These are phyloP conservation scores for Entomortierella parvispora DNA, from an alignment of 192 early-diverging fungal species.

Conservation along the genomic window DNA sequence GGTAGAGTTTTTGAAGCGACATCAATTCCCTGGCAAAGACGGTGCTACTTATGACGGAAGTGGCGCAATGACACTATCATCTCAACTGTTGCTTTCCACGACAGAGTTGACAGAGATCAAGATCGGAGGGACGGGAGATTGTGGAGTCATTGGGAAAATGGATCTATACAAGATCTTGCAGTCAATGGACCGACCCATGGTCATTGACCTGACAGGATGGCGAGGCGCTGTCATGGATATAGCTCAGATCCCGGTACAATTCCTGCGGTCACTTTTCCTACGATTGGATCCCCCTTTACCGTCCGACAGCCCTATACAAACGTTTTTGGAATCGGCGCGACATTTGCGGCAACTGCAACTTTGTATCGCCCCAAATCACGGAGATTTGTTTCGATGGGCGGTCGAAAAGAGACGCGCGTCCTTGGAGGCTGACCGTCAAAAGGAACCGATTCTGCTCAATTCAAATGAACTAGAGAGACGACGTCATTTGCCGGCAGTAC, in stretches of 20 bases:
- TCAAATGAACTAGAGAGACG: too few relatives aligned
- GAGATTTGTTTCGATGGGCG: slow-evolving; percentile 9
- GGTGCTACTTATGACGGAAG: background rate
- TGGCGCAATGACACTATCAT: background rate
- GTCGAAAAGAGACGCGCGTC: background rate
- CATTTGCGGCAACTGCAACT: slow-evolving; percentile 10
- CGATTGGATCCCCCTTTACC: slow-evolving; percentile 10
- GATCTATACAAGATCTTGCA: slow-evolving; percentile 24
- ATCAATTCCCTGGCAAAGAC: background rate
- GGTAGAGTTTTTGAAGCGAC: slow-evolving; percentile 9
- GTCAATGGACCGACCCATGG: background rate
- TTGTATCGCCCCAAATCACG: slow-evolving; percentile 11
- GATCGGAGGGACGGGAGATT: slow-evolving; percentile 15
- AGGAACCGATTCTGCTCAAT: too few relatives aligned
- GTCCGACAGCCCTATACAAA: background rate
- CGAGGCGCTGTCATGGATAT: slow-evolving; percentile 16
- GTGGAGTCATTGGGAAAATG: slow-evolving; percentile 4
- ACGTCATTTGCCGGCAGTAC: too few relatives aligned
- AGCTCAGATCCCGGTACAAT: slow-evolving; percentile 4
- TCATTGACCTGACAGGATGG: slow-evolving; percentile 21
- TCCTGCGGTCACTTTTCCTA: background rate
- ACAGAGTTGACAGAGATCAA: slow-evolving; percentile 26
- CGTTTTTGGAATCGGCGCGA: background rate
- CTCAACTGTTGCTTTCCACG: too few relatives aligned
- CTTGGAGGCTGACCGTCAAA: background rate